These are phyloP conservation scores for Hysterangium stoloniferum DNA, from an alignment of 768 basidiomycete species.

Conservation along the genomic window DNA sequence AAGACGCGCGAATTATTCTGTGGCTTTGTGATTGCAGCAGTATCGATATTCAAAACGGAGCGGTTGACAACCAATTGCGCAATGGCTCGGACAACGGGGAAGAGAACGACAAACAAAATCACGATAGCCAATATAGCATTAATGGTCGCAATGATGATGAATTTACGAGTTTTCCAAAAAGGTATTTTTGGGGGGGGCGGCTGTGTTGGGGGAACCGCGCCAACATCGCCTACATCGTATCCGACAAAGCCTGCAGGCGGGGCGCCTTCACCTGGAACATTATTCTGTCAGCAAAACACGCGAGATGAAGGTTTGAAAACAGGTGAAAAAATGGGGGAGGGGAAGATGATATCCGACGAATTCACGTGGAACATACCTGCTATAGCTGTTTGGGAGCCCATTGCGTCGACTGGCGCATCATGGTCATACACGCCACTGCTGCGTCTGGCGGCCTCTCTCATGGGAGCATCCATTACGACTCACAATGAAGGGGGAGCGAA, in stretches of 20 bases:
- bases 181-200: slow-evolving; percentile 23
- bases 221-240: not conserved
- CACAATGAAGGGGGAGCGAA: not conserved
- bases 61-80: slow-evolving; percentile 56
- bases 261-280: not conserved
- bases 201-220: not conserved
- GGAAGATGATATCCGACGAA: not conserved
- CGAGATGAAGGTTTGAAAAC: not conserved
- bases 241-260: not conserved
- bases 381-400: not conserved
- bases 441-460: not conserved
- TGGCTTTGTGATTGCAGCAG: slow-evolving; percentile 43
- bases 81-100: slow-evolving; percentile 61
- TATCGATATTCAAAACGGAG: slow-evolving; percentile 44
- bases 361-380: not conserved
- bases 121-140: slow-evolving; percentile 47
- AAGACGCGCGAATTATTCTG: slow-evolving; percentile 47
- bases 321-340: not conserved
- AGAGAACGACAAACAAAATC: slow-evolving; percentile 58
- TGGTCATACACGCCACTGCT: not conserved
- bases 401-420: not conserved
- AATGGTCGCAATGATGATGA: slow-evolving; percentile 51
- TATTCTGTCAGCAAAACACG: not conserved
- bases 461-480: not conserved
- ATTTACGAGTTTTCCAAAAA: slow-evolving; percentile 56